A percentile compares a stretch with the other conserved stretches of the same genome.
Conservation (phyloP, 345 rosid genomes). For the Turnera subulata region DNA sequence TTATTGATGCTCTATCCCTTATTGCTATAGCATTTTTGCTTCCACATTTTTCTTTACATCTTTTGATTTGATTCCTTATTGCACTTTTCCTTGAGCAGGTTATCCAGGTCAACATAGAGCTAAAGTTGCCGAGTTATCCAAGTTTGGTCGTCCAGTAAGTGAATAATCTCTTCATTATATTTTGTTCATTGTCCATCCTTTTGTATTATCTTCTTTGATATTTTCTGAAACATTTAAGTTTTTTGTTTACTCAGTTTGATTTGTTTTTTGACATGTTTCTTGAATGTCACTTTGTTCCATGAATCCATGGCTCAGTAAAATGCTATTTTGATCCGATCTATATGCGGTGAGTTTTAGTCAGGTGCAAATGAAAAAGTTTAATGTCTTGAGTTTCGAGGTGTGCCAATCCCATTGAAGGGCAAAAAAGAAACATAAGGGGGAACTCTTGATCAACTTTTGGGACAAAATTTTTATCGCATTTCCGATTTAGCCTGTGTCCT, state of each 20-base stretch:
- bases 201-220: not conserved
- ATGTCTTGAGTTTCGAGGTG: too few species aligned
- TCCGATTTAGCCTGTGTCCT: too few species aligned
- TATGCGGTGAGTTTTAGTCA: too few species aligned
- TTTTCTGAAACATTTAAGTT: not conserved
- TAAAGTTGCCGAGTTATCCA: slow-evolving; percentile 57
- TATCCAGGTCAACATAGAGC: slow-evolving; percentile 72
- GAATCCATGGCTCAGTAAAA: too few species aligned
- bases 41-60: too few species aligned
- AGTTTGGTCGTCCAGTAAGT: slow-evolving; percentile 75
- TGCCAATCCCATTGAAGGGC: too few species aligned
- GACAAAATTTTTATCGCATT: too few species aligned
- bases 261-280: not conserved
- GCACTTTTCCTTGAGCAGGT: slow-evolving; percentile 36
- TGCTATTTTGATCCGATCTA: too few species aligned
- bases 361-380: too few species aligned
- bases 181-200: not conserved
- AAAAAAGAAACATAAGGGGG: too few species aligned
- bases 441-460: too few species aligned
- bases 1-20: not conserved
- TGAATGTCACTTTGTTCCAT: not conserved
- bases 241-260: not conserved
- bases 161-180: not conserved
- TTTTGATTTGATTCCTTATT: slow-evolving; percentile 4
- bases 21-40: not conserved